A percentile compares a stretch with the other conserved stretches of the same genome.
Conservation (phyloP, 2,329 filamentous ascomycete species). For the Ophiostoma sp. region DNA sequence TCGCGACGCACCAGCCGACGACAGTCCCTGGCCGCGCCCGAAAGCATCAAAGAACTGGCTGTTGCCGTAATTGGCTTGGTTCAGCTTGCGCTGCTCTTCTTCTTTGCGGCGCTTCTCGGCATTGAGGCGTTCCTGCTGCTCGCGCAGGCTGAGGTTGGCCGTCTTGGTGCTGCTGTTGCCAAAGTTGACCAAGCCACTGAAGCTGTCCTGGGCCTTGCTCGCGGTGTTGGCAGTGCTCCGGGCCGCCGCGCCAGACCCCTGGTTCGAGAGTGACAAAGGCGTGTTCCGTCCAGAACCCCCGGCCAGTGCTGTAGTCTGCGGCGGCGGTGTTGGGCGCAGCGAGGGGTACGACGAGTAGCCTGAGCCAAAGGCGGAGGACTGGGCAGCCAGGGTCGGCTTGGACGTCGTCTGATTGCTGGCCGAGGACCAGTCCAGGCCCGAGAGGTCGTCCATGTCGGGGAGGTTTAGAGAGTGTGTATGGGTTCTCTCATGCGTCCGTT, state of each 20-base stretch:
- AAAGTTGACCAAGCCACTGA: slow-evolving; percentile 68
- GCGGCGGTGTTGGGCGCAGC: slow-evolving; percentile 52
- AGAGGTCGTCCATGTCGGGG: slow-evolving; percentile 54
- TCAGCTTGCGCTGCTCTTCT: slow-evolving; percentile 63
- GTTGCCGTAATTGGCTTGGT: slow-evolving; percentile 72
- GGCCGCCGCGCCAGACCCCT: slow-evolving; percentile 41
- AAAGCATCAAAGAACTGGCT: slow-evolving; percentile 71
- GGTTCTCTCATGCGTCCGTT: not conserved
- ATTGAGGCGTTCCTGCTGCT: slow-evolving; percentile 65
- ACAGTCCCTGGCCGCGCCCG: slow-evolving; percentile 35
- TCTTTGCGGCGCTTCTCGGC: slow-evolving; percentile 66
- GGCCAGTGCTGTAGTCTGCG: slow-evolving; percentile 32
- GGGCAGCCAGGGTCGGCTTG: slow-evolving; percentile 29
- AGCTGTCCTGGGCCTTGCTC: slow-evolving; percentile 62
- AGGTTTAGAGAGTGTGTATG: not conserved
- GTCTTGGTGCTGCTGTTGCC: slow-evolving; percentile 48
- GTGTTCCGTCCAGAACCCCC: slow-evolving; percentile 50
- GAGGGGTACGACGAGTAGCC: slow-evolving; percentile 39
- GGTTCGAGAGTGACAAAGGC: slow-evolving; percentile 49
- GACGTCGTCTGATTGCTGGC: slow-evolving; percentile 28
- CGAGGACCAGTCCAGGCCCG: slow-evolving; percentile 54
- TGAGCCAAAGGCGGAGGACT: slow-evolving; percentile 42
- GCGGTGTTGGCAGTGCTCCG: slow-evolving; percentile 29
- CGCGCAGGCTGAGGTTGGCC: slow-evolving; percentile 69
- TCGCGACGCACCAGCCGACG: slow-evolving; percentile 45